Evolutionary conservation across 2,329 filamentous ascomycete species (phyloP).

Genomic region (Beauveria australis): DNA sequence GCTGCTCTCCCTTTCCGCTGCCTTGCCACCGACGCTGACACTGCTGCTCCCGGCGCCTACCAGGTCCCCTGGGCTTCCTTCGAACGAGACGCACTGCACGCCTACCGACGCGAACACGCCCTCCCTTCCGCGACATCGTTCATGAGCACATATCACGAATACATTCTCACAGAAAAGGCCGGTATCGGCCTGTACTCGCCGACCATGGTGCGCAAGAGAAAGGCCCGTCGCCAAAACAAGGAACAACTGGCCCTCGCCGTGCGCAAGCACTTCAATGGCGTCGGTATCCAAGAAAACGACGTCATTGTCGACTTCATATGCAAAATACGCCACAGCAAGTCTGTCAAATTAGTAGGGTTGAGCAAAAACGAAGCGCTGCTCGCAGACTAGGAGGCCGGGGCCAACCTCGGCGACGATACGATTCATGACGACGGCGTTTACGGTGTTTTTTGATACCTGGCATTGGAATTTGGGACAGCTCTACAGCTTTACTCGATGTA

Average conservation of each 20-base stretch:
- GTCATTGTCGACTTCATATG: conserved; percentile 74
- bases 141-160: conserved; percentile 52
- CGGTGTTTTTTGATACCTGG: conserved; percentile 10
- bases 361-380: conserved; percentile 16
- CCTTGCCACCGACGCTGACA: not conserved
- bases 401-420: not conserved
- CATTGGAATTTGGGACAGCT: not conserved
- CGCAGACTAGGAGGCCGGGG: not conserved
- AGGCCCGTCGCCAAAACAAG: conserved; percentile 59
- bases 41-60: conserved; percentile 7
- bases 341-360: conserved; percentile 18
- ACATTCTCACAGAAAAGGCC: conserved; percentile 50
- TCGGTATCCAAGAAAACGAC: conserved; percentile 73
- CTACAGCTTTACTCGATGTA: not conserved
- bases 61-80: conserved; percentile 61
- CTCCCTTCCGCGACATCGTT: conserved; percentile 66
- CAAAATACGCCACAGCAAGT: conserved; percentile 42
- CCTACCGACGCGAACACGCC: conserved; percentile 66
- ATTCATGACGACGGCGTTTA: conserved; percentile 12
- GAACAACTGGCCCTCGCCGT: conserved; percentile 64
- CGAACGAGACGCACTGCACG: conserved; percentile 59
- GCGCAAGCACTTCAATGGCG: conserved; percentile 75
- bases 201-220: conserved; percentile 61
- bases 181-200: conserved; percentile 66
- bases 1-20: not conserved